A percentile compares a stretch with the other conserved stretches of the same genome.
Conservation (phyloP, 495 filamentous ascomycete species). For the Penicillium arizonense region DNA sequence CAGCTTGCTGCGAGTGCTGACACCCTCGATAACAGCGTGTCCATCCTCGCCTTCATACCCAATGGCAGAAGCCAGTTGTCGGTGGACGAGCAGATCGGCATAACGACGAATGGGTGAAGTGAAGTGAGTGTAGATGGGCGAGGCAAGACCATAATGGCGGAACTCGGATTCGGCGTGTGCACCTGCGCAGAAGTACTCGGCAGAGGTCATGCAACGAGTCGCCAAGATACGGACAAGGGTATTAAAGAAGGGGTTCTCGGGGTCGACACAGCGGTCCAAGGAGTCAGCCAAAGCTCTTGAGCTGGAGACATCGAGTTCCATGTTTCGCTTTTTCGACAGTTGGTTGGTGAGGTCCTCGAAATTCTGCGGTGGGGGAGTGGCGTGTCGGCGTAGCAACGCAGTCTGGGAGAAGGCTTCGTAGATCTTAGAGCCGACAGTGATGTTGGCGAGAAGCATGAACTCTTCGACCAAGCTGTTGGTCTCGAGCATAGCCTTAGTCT, state of each 20-base stretch:
- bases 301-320: conserved; percentile 77
- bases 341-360: conserved; percentile 93
- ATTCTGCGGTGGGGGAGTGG: conserved; percentile 87
- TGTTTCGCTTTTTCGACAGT: conserved; percentile 75
- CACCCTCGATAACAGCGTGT: conserved; percentile 63
- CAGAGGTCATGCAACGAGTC: conserved; percentile 98
- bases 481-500: conserved; percentile 89
- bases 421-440: conserved; percentile 82
- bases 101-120: conserved; percentile 96
- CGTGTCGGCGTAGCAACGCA: conserved; percentile 88
- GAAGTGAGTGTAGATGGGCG: conserved; percentile 98
- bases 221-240: conserved; percentile 95
- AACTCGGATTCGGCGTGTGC: conserved; percentile 91
- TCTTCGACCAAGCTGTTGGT: conserved; percentile 98
- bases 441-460: conserved; percentile 99
- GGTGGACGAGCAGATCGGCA: conserved; percentile 88
- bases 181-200: conserved; percentile 95
- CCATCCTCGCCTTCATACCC: conserved; percentile 69
- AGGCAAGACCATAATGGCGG: conserved; percentile 92
- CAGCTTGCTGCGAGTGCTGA: conserved; percentile 71
- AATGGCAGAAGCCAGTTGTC: conserved; percentile 93
- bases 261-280: conserved; percentile 78
- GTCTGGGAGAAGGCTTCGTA: conserved; percentile 91
- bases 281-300: conserved; percentile 90
- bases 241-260: conserved; percentile 94